Evolutionary conservation across 2,329 filamentous ascomycete species (phyloP), one percentile per base, ranked within the genome.

Genomic region (Didymella sp.): DNA sequence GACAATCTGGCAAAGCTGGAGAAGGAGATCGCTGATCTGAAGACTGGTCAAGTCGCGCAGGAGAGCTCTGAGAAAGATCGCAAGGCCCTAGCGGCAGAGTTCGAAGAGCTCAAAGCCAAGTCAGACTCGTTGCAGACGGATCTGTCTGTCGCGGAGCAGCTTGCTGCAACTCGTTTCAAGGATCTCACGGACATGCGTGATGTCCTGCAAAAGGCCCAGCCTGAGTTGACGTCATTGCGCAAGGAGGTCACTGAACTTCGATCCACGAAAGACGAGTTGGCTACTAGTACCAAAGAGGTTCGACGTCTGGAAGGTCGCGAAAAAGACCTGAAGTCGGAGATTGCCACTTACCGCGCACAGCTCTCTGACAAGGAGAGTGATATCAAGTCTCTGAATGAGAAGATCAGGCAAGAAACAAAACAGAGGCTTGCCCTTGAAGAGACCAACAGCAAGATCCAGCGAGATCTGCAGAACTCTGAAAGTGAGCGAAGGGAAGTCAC

Each of bases 141-240:
- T 71, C 83, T 98, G 3, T 89, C 87, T 2, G 92, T 92, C 2
- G 89, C 93, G 0, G 88, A 97, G 73, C 87, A 96, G 75, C 84
- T 98, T 12, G 92, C 95, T 0, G 89, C 96, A 59, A 89, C 86
- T 15, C 85, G 95, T 27, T 98, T 92, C 80, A 96, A 92, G 74
- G 93, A 98, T 58, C 80, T 97, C 1, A 88, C 88, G 0, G 90
- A 96, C 25, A 80, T 96, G 42, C 85, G 89, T 19, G 90, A 94
- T 59, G 82, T 93, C 2, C 77, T 97, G 27, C 88, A 92, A 63
- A 96, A 95, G 73, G 85, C 90, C 0, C 93, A 97, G 70, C 90
- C 92, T 0, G 94, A 99, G 76, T 80, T 98, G 22, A 89, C 89
- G 73, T 88, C 81, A 41, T 81, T 98, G 19, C 87, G 91, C 7